Evolutionary conservation across 2,329 filamentous ascomycete species (phyloP), one percentile per base, ranked within the genome.

Genomic region (Balansia obtecta): DNA sequence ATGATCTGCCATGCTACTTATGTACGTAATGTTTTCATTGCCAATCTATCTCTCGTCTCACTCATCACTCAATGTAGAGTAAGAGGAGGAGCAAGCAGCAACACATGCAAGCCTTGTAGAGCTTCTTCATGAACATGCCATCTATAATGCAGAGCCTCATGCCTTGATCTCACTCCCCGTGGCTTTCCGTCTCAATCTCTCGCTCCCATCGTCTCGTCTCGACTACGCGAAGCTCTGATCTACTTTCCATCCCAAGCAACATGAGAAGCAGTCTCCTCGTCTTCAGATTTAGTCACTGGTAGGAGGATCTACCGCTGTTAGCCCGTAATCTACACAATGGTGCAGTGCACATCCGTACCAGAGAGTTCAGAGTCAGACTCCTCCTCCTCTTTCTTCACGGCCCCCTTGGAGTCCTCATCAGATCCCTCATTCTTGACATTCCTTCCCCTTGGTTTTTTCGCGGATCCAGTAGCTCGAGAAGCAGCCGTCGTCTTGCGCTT

Each of bases 401-500:
- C 55, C 30, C 54, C 51, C 49, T 60, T 56, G 3, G 40, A 50
- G 42, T 57, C 48, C 54, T 61, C 58, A 49, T 57, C 55, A 1
- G 54, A 56, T 18, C 62, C 58, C 45, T 61, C 59, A 52, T 62
- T 61, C 16, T 61, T 61, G 18, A 54, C 44, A 5, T 51, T 55
- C 47, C 58, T 58, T 20, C 47, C 46, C 20, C 56, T 63, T 33
- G 54, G 41, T 55, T 58, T 60, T 55, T 66, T 59, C 41, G 58
- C 53, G 33, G 58, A 55, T 38, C 53, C 55, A 9, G 57, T 46
- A 4, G 53, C 52, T 41, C 59, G 53, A n/a, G 58, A 52, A 15
- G 59, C 51, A 54, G 58, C 52, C n/a, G 58, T 51, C n/a, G 57
- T 50, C 56, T 63, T 65, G 52, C 62, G 60, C 57, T 67, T 66